Conservation (phyloP, 2,329 filamentous ascomycete species). For the Plenodomus tracheiphilus region DNA sequence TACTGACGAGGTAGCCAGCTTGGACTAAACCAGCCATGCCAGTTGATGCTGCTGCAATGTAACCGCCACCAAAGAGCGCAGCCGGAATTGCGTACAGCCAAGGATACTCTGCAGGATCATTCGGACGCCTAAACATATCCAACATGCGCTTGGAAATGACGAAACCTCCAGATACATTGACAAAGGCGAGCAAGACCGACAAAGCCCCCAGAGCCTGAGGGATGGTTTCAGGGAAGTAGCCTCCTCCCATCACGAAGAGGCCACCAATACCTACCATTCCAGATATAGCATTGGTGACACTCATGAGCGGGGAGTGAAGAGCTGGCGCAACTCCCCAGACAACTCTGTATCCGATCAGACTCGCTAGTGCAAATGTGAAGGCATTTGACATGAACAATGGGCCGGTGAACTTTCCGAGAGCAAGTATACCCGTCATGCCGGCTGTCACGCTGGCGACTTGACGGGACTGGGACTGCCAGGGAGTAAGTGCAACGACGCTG, state of each 20-base stretch:
- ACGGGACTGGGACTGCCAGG: constrained; percentile 77
- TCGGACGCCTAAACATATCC: constrained; percentile 67
- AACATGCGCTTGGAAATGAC: constrained; percentile 93
- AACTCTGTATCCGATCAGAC: constrained; percentile 83
- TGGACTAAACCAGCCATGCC: constrained; percentile 84
- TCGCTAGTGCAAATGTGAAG: constrained; percentile 82
- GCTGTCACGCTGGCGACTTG: constrained; percentile 75
- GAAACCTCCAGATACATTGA: constrained; percentile 87
- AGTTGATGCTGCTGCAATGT: constrained; percentile 76
- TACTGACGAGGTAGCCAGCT: constrained; percentile 84
- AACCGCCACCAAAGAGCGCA: constrained; percentile 77
- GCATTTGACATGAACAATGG: constrained; percentile 87
- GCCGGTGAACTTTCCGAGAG: constrained; percentile 75
- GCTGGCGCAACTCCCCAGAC: constrained; percentile 86
- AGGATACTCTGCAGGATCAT: constrained; percentile 84
- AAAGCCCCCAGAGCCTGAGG: constrained; percentile 76
- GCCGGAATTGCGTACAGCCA: constrained; percentile 84
- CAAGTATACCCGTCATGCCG: constrained; percentile 75
- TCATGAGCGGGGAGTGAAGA: constrained; percentile 88
- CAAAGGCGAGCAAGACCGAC: constrained; percentile 82
- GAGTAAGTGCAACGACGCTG: constrained; percentile 69
- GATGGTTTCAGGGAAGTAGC: constrained; percentile 63
- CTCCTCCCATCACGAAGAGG: constrained; percentile 85
- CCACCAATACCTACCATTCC: constrained; percentile 87
- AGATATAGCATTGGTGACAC: constrained; percentile 89